Evolutionary conservation across 768 basidiomycete genomes (phyloP).

Genomic region (Chiua virens): DNA sequence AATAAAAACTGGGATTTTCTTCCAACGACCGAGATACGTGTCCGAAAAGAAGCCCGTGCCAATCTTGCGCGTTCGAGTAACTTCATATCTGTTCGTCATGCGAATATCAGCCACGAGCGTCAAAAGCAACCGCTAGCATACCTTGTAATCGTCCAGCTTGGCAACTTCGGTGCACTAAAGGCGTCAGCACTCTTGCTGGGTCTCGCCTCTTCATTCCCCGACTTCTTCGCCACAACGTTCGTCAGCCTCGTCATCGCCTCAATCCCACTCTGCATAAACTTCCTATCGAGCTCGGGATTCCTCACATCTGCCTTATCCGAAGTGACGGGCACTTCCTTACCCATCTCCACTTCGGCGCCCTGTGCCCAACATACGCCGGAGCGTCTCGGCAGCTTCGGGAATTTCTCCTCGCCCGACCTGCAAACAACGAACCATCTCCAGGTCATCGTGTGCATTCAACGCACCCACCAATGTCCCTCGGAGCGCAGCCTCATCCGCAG

Average conservation of each 20-base stretch:
- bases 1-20: conserved; percentile 62
- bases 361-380: conserved; percentile 17
- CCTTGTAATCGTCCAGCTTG: conserved; percentile 78
- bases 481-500: conserved; percentile 23
- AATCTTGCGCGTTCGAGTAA: conserved; percentile 67
- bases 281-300: conserved; percentile 41
- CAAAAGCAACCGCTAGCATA: conserved; percentile 17
- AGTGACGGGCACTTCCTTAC: neutral
- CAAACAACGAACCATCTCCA: conserved; percentile 22
- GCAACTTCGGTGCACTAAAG: conserved; percentile 36
- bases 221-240: conserved; percentile 12
- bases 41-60: conserved; percentile 76
- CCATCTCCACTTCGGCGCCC: neutral
- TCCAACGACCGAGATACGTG: conserved; percentile 78
- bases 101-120: neutral
- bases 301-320: neutral
- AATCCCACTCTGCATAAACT: conserved; percentile 72
- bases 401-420: conserved; percentile 23
- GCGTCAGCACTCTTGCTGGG: neutral
- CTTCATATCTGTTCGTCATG: conserved; percentile 55
- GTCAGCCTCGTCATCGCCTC: conserved; percentile 70
- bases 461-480: conserved; percentile 17
- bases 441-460: conserved; percentile 13
- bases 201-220: neutral
- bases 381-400: conserved; percentile 24